Evolutionary conservation across 306 rosid species (phyloP), one percentile per base, ranked within the genome.

Genomic region (Dryas alaskensis): DNA sequence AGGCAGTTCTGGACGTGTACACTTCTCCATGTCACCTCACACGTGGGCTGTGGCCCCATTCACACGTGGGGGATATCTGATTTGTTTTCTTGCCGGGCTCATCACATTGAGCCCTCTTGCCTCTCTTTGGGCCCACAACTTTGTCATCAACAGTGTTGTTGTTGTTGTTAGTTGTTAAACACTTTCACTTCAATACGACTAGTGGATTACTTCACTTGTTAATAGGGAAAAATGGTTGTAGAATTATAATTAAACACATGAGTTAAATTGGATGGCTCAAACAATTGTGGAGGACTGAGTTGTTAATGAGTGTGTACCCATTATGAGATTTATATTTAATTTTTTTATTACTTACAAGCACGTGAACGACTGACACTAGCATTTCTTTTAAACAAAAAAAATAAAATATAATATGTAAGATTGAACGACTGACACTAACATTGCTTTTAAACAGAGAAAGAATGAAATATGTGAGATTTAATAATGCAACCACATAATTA

Each of bases 11-110:
- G 50, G 61, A 37, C 19, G 39, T 9, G 11, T 27, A 27, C 31
- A 27, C 31, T 27, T 40, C 16, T 25, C 78, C 44, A 31, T 39
- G 81, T 82, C 84, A 65, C 82, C 47, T 86, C 86, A 79, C 85
- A 81, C 89, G 89, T 86, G 86, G 73, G 62, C 48, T 85, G 92
- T 76, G 86, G 62, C 63, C 77, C 83, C 81, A 69, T 73, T 80
- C 88, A 63, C 92, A 85, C 88, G 96, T 88, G 93, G 77, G 73
- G 74, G 49, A 60, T 82, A 25, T 77, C 79, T 17, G 59, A 77
- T 17, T 55, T 71, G 82, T 76, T 83, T 77, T 78, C 78, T 40
- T 83, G 88, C 75, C 82, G 87, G 92, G 81, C 74, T 81, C 84
- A 3, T 71, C n/a, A 40, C 10, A 63, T 27, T 73, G 64, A 62